Percentiles rank a stretch among this genome's conserved stretches.
These are phyloP conservation scores for Cyclotella kingstonii DNA, from an alignment of 108 stramenopile genomes.

Conservation along the genomic window DNA sequence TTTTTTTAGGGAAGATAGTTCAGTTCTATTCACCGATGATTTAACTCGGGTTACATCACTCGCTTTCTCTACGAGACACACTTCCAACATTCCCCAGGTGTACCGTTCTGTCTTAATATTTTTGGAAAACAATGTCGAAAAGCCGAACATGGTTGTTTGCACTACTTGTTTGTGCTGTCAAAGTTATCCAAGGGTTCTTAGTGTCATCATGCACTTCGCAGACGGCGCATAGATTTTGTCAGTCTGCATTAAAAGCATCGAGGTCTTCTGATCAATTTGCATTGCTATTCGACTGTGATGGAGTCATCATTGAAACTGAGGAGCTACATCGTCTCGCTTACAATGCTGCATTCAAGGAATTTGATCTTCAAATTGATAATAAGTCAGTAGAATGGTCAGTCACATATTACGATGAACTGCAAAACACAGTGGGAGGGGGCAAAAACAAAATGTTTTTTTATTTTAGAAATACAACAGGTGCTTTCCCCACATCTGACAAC, in stretches of 20 bases:
- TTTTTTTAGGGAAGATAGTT: too few relatives aligned
- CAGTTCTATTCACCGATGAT: too few relatives aligned
- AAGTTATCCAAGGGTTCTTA: too few relatives aligned
- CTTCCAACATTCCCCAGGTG: too few relatives aligned
- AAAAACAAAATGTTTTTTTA: constrained; percentile 89
- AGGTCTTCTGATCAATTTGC: constrained; percentile 37
- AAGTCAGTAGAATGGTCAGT: constrained; percentile 85
- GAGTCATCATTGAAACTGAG: constrained; percentile 92
- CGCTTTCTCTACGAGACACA: too few relatives aligned
- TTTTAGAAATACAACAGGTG: constrained; percentile 63
- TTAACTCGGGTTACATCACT: too few relatives aligned
- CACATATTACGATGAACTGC: constrained; percentile 77
- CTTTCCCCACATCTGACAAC: constrained; percentile 52
- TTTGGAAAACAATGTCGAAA: too few relatives aligned
- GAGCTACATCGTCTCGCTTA: constrained; percentile 89
- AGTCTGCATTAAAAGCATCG: constrained; percentile 5
- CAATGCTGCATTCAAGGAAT: constrained; percentile 79
- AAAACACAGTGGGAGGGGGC: constrained; percentile 91
- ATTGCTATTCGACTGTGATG: constrained; percentile 91
- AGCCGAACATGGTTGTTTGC: too few relatives aligned
- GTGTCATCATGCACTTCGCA: not conserved
- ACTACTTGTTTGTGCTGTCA: too few relatives aligned
- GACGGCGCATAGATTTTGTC: not conserved
- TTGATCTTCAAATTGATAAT: constrained; percentile 55
- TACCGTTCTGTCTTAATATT: too few relatives aligned